A percentile compares a stretch with the other conserved stretches of the same genome.
These are phyloP conservation scores for Termitomyces sp. DNA, from an alignment of 768 basidiomycete genomes.

Conservation along the genomic window DNA sequence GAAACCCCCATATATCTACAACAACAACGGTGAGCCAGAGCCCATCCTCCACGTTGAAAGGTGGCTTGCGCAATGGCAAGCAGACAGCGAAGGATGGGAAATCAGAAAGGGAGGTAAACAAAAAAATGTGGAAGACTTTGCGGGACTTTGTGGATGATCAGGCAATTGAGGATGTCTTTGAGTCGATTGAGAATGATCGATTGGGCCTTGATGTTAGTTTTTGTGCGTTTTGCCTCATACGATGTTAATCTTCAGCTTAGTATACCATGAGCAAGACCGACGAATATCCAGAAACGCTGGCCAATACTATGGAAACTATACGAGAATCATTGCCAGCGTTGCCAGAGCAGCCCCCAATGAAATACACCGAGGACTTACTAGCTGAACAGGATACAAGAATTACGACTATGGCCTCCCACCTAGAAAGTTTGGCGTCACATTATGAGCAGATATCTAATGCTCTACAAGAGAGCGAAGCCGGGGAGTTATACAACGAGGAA, in stretches of 20 bases:
- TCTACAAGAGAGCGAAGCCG: conserved; percentile 62
- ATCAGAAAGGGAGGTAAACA: conserved; percentile 33
- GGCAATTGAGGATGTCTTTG: conserved; percentile 71
- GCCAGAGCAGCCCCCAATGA: conserved; percentile 8
- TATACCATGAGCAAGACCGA: conserved; percentile 57
- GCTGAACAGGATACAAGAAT: conserved; percentile 52
- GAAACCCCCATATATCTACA: conserved; percentile 9
- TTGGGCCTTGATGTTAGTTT: conserved; percentile 57
- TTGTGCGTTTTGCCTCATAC: neutral
- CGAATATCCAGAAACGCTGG: conserved; percentile 63
- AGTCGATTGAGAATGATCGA: conserved; percentile 68
- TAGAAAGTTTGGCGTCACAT: conserved; percentile 70
- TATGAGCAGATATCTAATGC: conserved; percentile 75
- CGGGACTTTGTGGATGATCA: conserved; percentile 85
- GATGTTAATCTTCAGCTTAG: conserved; percentile 27
- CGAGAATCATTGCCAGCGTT: conserved; percentile 43
- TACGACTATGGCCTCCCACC: conserved; percentile 63
- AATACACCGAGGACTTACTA: conserved; percentile 43
- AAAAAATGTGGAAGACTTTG: conserved; percentile 71
- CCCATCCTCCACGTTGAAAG: conserved; percentile 30
- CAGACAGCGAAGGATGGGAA: conserved; percentile 11
- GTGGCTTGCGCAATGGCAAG: conserved; percentile 13
- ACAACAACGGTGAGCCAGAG: conserved; percentile 24
- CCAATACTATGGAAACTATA: conserved; percentile 50
- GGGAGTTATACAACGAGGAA: conserved; percentile 60